phyloP scores from a whole-genome alignment of 2,329 filamentous ascomycete species.

The Aspergillus brasiliensis region DNA sequence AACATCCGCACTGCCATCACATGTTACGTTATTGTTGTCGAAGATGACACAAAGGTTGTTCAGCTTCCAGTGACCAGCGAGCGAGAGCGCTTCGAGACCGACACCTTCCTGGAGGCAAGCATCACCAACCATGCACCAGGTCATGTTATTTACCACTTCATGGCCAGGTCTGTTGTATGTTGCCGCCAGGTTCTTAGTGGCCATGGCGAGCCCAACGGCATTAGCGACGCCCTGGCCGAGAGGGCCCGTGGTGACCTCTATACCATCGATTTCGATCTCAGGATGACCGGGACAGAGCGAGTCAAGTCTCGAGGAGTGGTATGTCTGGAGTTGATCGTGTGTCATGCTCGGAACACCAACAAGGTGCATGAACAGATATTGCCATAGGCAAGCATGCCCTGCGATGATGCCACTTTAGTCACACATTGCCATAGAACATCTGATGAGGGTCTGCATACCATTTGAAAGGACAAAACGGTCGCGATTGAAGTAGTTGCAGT shows the following conservation, averaged over 20 bases:
- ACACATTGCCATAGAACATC: no score
- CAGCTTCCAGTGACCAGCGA: conserved; percentile 57
- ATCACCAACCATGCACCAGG: conserved; percentile 62
- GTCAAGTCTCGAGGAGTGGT: conserved; percentile 32
- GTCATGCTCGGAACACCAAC: conserved; percentile 36
- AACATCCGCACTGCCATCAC: conserved; percentile 58
- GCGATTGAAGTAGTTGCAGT: conserved; percentile 46
- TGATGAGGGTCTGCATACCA: no score
- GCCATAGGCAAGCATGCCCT: conserved; percentile 35
- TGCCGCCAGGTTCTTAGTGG: conserved; percentile 58
- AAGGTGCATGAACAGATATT: conserved; percentile 36
- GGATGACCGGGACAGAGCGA: conserved; percentile 45
- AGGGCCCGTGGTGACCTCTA: conserved; percentile 63
- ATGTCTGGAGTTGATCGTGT: conserved; percentile 37
- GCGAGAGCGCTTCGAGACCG: conserved; percentile 57
- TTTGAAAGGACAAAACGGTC: conserved; percentile 51
- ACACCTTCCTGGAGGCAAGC: conserved; percentile 64
- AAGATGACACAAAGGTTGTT: conserved; percentile 62
- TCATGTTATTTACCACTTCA: conserved; percentile 54
- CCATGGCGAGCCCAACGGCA: conserved; percentile 61
- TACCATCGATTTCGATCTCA: conserved; percentile 59
- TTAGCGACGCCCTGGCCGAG: conserved; percentile 63
- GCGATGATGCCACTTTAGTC: no score
- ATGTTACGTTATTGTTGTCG: conserved; percentile 64
- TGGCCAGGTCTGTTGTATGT: conserved; percentile 56